These are phyloP conservation scores for Dactylonectria estremocensis DNA, from an alignment of 2,329 filamentous ascomycete species.

Conservation along the genomic window DNA sequence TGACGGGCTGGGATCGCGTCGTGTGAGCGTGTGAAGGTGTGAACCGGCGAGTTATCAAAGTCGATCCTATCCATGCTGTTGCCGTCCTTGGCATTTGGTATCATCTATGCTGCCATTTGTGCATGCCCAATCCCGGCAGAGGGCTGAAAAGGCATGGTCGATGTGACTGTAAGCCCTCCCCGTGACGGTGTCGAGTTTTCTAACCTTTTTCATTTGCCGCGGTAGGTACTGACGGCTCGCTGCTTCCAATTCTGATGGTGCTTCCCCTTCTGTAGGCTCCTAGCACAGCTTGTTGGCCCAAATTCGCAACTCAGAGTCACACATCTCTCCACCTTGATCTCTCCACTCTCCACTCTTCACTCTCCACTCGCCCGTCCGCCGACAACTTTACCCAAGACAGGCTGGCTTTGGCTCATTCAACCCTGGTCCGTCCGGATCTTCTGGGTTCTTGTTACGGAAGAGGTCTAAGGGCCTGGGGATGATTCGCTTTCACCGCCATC, in stretches of 20 bases:
- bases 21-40: neutral
- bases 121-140: neutral
- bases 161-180: neutral
- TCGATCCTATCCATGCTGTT: neutral
- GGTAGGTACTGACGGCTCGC: neutral
- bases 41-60: neutral
- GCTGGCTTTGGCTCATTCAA: conserved; percentile 21
- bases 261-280: neutral
- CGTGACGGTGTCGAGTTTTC: neutral
- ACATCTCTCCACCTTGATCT: conserved; percentile 28
- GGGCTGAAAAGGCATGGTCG: neutral
- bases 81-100: neutral
- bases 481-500: conserved; percentile 50
- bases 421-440: conserved; percentile 13
- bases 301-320: conserved; percentile 20
- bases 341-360: conserved; percentile 23
- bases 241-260: conserved; percentile 1
- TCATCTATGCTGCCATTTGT: neutral
- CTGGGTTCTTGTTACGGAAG: neutral
- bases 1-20: neutral
- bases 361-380: conserved; percentile 27
- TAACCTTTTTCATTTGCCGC: neutral
- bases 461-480: conserved; percentile 28
- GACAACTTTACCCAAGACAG: conserved; percentile 28
- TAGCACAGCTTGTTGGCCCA: neutral